Evolutionary conservation across 179 eudicot genomes (phyloP).

Genomic region (Camellia oleifera): DNA sequence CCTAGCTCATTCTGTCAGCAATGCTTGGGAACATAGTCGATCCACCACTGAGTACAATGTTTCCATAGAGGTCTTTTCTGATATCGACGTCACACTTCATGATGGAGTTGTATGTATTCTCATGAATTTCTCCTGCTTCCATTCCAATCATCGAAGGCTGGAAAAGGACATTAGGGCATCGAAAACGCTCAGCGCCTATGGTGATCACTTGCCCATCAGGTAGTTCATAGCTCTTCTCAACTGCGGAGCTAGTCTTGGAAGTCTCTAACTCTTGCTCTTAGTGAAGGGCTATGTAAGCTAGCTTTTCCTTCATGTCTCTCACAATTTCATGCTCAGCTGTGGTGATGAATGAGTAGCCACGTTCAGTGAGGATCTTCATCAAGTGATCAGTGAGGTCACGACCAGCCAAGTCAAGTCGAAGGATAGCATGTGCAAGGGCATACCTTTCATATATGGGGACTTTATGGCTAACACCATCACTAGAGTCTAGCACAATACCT

Average conservation of each 20-base stretch:
- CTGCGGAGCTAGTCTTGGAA: constrained; percentile 36
- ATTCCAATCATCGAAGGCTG: constrained; percentile 32
- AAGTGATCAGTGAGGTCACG: constrained; percentile 41
- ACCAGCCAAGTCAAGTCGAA: constrained; percentile 44
- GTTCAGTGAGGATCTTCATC: constrained; percentile 46
- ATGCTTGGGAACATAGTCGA: constrained; percentile 31
- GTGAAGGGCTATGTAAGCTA: constrained; percentile 40
- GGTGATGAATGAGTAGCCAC: constrained; percentile 49
- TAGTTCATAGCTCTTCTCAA: constrained; percentile 41
- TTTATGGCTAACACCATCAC: constrained; percentile 50
- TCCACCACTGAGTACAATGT: constrained; percentile 33
- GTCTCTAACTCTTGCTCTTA: constrained; percentile 43
- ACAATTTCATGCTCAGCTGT: constrained; percentile 42
- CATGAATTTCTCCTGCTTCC: constrained; percentile 28
- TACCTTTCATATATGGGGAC: constrained; percentile 45
- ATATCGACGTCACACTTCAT: constrained; percentile 30
- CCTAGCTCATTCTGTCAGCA: constrained; percentile 35
- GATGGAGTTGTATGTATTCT: constrained; percentile 30
- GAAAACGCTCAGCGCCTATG: constrained; percentile 33
- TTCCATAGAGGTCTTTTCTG: constrained; percentile 27
- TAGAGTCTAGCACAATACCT: constrained; percentile 52
- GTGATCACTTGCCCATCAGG: constrained; percentile 38
- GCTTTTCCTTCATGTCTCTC: constrained; percentile 30
- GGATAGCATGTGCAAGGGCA: constrained; percentile 41
- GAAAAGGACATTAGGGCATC: constrained; percentile 30